phyloP scores from a whole-genome alignment of 2,329 filamentous ascomycete species.

The Trichoderma aggressivum region DNA sequence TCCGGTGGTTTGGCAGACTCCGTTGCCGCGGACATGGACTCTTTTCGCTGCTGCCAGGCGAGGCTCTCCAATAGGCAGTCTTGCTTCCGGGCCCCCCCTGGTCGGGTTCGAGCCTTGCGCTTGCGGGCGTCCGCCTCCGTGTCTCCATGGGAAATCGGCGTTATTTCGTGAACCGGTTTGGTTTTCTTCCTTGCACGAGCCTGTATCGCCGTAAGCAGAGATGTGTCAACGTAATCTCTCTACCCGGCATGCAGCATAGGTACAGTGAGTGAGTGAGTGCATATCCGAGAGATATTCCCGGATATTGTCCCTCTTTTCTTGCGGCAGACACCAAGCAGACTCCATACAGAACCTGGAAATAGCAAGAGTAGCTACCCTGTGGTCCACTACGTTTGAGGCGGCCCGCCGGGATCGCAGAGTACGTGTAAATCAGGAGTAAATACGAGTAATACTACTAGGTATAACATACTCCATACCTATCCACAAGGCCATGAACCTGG shows the following conservation, averaged over 20 bases:
- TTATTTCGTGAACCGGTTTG: background rate
- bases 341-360: background rate
- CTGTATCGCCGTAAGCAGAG: background rate
- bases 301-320: background rate
- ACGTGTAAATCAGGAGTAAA: background rate
- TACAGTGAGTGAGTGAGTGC: background rate
- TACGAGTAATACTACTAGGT: background rate
- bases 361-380: background rate
- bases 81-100: background rate
- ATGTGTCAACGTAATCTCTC: background rate
- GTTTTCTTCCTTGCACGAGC: background rate
- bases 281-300: background rate
- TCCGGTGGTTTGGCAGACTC: background rate
- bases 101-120: background rate
- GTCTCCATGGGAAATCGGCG: background rate
- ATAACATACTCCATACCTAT: background rate
- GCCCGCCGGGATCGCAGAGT: background rate
- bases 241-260: background rate
- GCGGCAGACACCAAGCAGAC: background rate
- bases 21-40: background rate
- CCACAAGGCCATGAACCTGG: background rate
- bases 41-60: background rate
- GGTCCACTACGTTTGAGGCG: background rate
- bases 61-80: slow-evolving; percentile 1
- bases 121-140: background rate